Conservation (phyloP, 2,329 filamentous ascomycete genomes). For the Sarocladiaceae sp. region DNA sequence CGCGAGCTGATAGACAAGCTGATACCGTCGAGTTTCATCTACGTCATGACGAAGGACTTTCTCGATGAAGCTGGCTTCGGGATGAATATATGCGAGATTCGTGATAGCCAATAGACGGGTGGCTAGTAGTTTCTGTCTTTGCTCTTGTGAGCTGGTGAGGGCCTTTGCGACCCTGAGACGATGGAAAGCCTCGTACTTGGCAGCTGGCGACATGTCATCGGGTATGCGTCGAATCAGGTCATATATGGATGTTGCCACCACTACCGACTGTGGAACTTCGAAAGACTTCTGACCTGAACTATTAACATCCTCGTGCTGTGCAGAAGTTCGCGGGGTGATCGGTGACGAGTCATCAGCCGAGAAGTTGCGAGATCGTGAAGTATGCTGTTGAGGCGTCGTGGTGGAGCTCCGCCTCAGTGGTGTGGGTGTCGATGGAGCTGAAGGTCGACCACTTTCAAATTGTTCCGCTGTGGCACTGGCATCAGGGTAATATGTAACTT, state of each 20-base stretch:
- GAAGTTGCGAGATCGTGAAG: conserved; percentile 30
- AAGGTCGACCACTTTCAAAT: conserved; percentile 29
- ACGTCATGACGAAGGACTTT: conserved; percentile 81
- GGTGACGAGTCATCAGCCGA: conserved; percentile 41
- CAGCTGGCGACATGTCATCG: conserved; percentile 61
- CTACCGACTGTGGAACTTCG: conserved; percentile 55
- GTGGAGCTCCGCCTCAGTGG: conserved; percentile 66
- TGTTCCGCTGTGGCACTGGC: conserved; percentile 19
- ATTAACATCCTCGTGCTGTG: conserved; percentile 26
- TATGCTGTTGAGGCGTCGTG: conserved; percentile 34
- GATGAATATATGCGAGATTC: conserved; percentile 85
- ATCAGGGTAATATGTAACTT: conserved; percentile 69
- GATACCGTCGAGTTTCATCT: conserved; percentile 82
- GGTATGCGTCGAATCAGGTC: conserved; percentile 51
- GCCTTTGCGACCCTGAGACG: conserved; percentile 79
- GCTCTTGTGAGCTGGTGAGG: conserved; percentile 57
- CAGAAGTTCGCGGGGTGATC: conserved; percentile 36
- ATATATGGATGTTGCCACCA: conserved; percentile 47
- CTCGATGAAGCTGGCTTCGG: conserved; percentile 75
- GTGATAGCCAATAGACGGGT: conserved; percentile 81
- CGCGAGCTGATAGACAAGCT: conserved; percentile 85
- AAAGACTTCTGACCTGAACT: conserved; percentile 49
- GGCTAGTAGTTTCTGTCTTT: conserved; percentile 69
- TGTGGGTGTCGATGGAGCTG: conserved; percentile 64
- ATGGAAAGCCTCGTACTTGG: conserved; percentile 79